Evolutionary conservation across 306 rosid species (phyloP).

Genomic region (Oemleria cerasiformis): DNA sequence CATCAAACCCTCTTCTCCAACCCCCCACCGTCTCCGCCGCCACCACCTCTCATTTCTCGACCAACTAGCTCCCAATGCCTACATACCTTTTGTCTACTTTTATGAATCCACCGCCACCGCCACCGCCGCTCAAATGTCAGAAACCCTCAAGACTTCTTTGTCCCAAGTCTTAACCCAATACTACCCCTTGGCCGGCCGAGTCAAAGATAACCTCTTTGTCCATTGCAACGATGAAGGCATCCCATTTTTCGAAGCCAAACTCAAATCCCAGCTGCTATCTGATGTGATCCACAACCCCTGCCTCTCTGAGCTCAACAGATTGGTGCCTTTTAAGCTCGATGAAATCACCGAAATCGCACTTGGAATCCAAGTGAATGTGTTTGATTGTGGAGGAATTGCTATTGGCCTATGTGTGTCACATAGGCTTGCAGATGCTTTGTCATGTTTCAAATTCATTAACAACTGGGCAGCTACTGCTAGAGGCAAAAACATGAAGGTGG

Average conservation of each 20-base stretch:
- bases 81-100: slow-evolving; percentile 22
- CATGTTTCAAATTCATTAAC: slow-evolving; percentile 34
- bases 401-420: slow-evolving; percentile 49
- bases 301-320: slow-evolving; percentile 35
- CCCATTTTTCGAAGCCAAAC: slow-evolving; percentile 38
- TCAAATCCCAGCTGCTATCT: slow-evolving; percentile 18
- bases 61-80: slow-evolving; percentile 27
- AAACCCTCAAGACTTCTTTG: slow-evolving; percentile 42
- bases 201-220: slow-evolving; percentile 19
- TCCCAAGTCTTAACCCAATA: slow-evolving; percentile 35
- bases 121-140: slow-evolving; percentile 30
- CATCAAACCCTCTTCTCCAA: slow-evolving; percentile 27
- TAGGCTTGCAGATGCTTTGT: slow-evolving; percentile 43
- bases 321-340: slow-evolving; percentile 44
- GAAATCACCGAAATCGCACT: slow-evolving; percentile 28
- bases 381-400: slow-evolving; percentile 52
- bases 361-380: slow-evolving; percentile 50
- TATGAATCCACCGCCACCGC: slow-evolving; percentile 32
- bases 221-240: slow-evolving; percentile 52
- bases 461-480: slow-evolving; percentile 39
- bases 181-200: slow-evolving; percentile 47
- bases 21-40: slow-evolving; percentile 26
- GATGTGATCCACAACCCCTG: slow-evolving; percentile 34
- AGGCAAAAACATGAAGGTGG: not conserved
- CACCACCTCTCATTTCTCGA: slow-evolving; percentile 26